phyloP scores from a whole-genome alignment of 768 basidiomycete genomes.

The Chlorophyllum brunneum region DNA sequence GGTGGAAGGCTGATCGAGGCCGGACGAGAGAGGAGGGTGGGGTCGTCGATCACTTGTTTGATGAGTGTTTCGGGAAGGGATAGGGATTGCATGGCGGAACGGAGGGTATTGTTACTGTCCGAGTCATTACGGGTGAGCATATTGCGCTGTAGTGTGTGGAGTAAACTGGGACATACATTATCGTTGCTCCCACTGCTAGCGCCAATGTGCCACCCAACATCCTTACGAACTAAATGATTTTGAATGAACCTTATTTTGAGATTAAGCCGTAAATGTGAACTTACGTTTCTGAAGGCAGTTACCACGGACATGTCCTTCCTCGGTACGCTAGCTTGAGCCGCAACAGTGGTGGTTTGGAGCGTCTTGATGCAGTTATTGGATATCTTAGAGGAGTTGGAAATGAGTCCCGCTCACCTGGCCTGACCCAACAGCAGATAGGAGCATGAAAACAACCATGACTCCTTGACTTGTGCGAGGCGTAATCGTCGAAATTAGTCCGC shows the following conservation, averaged over 20 bases:
- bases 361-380: slow-evolving; percentile 31
- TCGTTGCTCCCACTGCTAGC: slow-evolving; percentile 56
- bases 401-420: slow-evolving; percentile 41
- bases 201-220: slow-evolving; percentile 67
- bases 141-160: not conserved
- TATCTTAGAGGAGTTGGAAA: not conserved
- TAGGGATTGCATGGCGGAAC: slow-evolving; percentile 33
- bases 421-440: slow-evolving; percentile 56
- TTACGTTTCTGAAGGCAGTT: slow-evolving; percentile 60
- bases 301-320: slow-evolving; percentile 76
- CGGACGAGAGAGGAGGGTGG: slow-evolving; percentile 31
- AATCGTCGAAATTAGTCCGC: slow-evolving; percentile 67
- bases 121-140: slow-evolving; percentile 13
- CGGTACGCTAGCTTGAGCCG: slow-evolving; percentile 68
- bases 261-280: not conserved
- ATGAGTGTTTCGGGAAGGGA: slow-evolving; percentile 34
- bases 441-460: slow-evolving; percentile 55
- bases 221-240: slow-evolving; percentile 51
- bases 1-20: slow-evolving; percentile 31
- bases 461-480: slow-evolving; percentile 42
- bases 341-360: slow-evolving; percentile 62
- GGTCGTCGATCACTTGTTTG: slow-evolving; percentile 45
- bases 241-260: not conserved
- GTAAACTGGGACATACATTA: slow-evolving; percentile 37
- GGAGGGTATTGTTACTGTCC: slow-evolving; percentile 44